phyloP scores from a whole-genome alignment of 305 asterid genomes.

The Plantago rigida region DNA sequence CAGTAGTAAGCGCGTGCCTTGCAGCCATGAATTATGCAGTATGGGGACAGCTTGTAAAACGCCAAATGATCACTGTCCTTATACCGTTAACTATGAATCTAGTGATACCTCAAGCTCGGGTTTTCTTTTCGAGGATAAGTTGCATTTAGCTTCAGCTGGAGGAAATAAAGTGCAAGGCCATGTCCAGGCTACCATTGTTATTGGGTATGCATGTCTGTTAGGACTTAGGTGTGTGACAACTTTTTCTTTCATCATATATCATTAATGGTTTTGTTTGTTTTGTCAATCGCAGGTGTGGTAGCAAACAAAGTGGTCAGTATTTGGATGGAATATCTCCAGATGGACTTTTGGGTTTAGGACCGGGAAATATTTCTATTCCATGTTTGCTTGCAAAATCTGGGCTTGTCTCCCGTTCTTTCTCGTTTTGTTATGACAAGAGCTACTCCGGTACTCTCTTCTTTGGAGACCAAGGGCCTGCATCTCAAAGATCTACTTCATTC shows the following conservation, averaged over 20 bases:
- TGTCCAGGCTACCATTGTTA: constrained; percentile 41
- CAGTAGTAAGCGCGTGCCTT: constrained; percentile 57
- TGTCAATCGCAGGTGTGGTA: constrained; percentile 59
- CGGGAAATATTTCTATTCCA: constrained; percentile 64
- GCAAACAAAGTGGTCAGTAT: constrained; percentile 73
- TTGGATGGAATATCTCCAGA: constrained; percentile 77
- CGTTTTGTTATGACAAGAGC: constrained; percentile 68
- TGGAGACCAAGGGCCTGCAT: constrained; percentile 70
- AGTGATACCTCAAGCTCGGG: constrained; percentile 71
- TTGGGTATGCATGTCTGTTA: constrained; percentile 43
- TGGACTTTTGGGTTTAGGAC: constrained; percentile 83
- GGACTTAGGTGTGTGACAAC: not conserved
- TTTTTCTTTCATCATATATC: constrained; percentile 14
- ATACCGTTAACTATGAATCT: constrained; percentile 41
- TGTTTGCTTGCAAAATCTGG: constrained; percentile 74
- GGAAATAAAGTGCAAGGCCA: constrained; percentile 37
- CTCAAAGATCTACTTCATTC: constrained; percentile 54
- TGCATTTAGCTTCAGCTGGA: constrained; percentile 51
- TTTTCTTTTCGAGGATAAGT: constrained; percentile 59
- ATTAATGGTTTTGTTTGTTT: constrained; percentile 10
- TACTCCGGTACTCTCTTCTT: constrained; percentile 64
- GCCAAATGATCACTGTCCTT: constrained; percentile 66
- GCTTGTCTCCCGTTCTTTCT: constrained; percentile 57
- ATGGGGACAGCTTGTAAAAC: constrained; percentile 42
- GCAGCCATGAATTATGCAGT: constrained; percentile 67